A percentile compares a stretch with the other conserved stretches of the same genome.
These are phyloP conservation scores for Wickerhamomyces sp. DNA, from an alignment of 1,139 yeast genomes.

Conservation along the genomic window DNA sequence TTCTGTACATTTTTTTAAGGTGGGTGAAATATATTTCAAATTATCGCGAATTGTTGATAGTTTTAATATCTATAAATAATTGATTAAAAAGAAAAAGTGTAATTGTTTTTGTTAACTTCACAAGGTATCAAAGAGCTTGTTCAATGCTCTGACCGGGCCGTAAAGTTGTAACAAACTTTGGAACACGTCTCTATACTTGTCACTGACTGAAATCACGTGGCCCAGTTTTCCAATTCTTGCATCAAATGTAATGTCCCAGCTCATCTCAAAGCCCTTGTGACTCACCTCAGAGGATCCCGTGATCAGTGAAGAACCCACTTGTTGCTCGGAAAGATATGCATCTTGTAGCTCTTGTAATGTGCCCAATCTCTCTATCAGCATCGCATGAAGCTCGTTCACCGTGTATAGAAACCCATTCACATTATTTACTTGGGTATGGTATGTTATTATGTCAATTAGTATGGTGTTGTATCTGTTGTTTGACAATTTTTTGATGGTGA, in stretches of 20 bases:
- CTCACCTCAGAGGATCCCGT: neutral
- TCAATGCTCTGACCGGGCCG: neutral
- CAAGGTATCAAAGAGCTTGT: neutral
- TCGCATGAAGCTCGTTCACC: slow-evolving; percentile 14
- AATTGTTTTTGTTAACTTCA: neutral
- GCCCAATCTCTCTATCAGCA: slow-evolving; percentile 8
- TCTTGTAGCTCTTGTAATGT: slow-evolving; percentile 5
- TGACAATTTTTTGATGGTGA: slow-evolving; percentile 12
- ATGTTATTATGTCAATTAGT: slow-evolving; percentile 5
- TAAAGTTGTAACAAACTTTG: neutral
- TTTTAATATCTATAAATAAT: too few species aligned
- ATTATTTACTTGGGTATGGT: slow-evolving; percentile 11
- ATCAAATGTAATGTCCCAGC: neutral
- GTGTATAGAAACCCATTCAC: slow-evolving; percentile 16
- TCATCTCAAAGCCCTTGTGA: neutral
- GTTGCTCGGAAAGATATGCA: neutral
- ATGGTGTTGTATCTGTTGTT: slow-evolving; percentile 19
- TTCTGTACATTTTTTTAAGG: too few species aligned
- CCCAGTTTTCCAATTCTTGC: neutral
- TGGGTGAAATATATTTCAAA: too few species aligned
- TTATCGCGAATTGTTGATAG: neutral
- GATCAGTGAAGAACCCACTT: neutral
- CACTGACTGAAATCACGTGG: neutral
- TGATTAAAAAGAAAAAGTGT: too few species aligned
- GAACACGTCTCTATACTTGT: neutral